phyloP scores from a whole-genome alignment of 2,329 filamentous ascomycete species.

The Botrytis sinoallii region DNA sequence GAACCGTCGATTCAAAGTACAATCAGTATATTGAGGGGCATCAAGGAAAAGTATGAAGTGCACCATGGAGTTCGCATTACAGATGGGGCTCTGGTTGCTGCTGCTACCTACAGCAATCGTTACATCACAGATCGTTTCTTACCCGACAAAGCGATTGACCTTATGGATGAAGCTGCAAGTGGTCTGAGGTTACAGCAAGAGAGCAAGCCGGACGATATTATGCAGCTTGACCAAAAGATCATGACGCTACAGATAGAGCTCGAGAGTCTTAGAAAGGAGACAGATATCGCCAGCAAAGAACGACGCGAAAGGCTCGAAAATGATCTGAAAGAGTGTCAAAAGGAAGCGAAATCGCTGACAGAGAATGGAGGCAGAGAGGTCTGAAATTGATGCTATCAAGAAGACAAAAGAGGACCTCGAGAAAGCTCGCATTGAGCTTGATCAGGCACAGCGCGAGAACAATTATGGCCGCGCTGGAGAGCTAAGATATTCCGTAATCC shows the following conservation, averaged over 20 bases:
- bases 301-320: constrained; percentile 80
- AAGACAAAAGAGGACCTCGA: constrained; percentile 86
- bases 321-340: constrained; percentile 71
- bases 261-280: constrained; percentile 91
- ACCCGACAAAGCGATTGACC: constrained; percentile 94
- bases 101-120: constrained; percentile 87
- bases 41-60: constrained; percentile 97
- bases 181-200: constrained; percentile 90
- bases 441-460: constrained; percentile 76
- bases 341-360: constrained; percentile 70
- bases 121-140: constrained; percentile 96
- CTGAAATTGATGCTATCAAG: constrained; percentile 84
- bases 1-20: constrained; percentile 91
- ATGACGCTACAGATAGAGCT: constrained; percentile 98
- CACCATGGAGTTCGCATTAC: constrained; percentile 96
- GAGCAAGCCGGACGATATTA: constrained; percentile 92
- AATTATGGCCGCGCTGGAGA: constrained; percentile 91
- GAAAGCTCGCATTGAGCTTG: constrained; percentile 77
- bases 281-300: constrained; percentile 83
- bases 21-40: constrained; percentile 89
- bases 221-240: constrained; percentile 87
- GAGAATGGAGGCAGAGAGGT: constrained; percentile 85
- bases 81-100: constrained; percentile 85
- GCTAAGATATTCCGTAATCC: constrained; percentile 83
- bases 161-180: constrained; percentile 93